Conservation (phyloP, 441 rosid genomes). For the Pelargonium citronellum region DNA sequence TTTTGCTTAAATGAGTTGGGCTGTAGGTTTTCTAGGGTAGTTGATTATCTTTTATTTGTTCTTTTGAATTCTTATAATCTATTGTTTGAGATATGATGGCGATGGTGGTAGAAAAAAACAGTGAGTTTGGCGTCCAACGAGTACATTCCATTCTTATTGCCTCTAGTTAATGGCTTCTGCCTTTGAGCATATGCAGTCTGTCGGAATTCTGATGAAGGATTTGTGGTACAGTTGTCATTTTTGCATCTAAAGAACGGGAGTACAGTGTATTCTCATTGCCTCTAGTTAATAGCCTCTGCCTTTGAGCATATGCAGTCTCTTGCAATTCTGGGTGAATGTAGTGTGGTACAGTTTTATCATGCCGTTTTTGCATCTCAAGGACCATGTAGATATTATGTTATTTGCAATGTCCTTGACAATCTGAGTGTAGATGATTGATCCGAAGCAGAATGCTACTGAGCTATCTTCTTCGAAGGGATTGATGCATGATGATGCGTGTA, state of each 20-base stretch:
- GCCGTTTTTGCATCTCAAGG: not conserved
- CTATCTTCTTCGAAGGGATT: not conserved
- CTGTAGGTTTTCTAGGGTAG: no score
- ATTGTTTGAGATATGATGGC: not conserved
- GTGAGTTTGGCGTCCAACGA: not conserved
- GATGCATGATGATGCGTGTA: not conserved
- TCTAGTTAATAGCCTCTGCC: not conserved
- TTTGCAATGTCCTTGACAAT: not conserved
- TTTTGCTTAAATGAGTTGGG: not conserved
- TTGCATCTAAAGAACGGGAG: not conserved
- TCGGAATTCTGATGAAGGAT: not conserved
- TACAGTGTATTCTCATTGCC: not conserved
- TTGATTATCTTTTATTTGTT: not conserved
- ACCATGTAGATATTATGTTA: not conserved
- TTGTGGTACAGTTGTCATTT: no score
- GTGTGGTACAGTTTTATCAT: constrained; percentile 1
- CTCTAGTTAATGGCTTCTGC: not conserved
- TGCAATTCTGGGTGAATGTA: not conserved
- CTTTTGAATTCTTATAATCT: not conserved
- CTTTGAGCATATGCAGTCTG: not conserved
- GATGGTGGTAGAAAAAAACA: not conserved
- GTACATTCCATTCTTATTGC: not conserved
- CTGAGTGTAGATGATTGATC: not conserved
- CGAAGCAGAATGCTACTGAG: not conserved
- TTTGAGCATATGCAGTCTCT: not conserved